phyloP scores from a whole-genome alignment of 176 grass and related monocot genomes.

The Calamus simplicifolius region DNA sequence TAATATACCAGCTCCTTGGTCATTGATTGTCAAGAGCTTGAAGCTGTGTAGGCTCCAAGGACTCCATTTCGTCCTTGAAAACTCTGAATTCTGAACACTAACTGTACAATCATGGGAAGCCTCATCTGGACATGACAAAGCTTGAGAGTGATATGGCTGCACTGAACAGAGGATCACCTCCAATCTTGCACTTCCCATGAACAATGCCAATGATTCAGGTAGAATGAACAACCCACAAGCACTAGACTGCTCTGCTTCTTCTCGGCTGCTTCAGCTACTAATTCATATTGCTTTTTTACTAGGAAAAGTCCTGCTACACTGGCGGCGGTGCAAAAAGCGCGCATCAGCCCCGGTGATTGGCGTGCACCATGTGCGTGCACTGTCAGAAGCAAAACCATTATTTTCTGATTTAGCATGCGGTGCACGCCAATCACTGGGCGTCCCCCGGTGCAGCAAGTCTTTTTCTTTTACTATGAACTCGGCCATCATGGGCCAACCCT shows the following conservation, averaged over 20 bases:
- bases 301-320: no score
- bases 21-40: no score
- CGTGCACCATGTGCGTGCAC: no score
- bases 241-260: slow-evolving; percentile 26
- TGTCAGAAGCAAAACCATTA: no score
- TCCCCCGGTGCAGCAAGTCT: no score
- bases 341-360: no score
- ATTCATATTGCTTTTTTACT: slow-evolving; percentile 14
- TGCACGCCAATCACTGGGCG: no score
- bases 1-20: no score
- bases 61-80: background rate
- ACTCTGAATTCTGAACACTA: background rate
- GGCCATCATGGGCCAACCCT: slow-evolving; percentile 13
- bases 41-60: no score
- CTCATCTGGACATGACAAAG: slow-evolving; percentile 72
- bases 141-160: slow-evolving; percentile 32
- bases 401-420: no score
- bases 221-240: slow-evolving; percentile 34
- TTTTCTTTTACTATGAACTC: slow-evolving; percentile 25
- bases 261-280: slow-evolving; percentile 46
- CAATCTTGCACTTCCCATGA: slow-evolving; percentile 60
- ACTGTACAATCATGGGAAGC: slow-evolving; percentile 1
- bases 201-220: slow-evolving; percentile 33
- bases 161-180: slow-evolving; percentile 40
- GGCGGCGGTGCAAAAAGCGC: no score